phyloP scores from a whole-genome alignment of 2,329 filamentous ascomycete genomes.

The Trichoderma asperellum region DNA sequence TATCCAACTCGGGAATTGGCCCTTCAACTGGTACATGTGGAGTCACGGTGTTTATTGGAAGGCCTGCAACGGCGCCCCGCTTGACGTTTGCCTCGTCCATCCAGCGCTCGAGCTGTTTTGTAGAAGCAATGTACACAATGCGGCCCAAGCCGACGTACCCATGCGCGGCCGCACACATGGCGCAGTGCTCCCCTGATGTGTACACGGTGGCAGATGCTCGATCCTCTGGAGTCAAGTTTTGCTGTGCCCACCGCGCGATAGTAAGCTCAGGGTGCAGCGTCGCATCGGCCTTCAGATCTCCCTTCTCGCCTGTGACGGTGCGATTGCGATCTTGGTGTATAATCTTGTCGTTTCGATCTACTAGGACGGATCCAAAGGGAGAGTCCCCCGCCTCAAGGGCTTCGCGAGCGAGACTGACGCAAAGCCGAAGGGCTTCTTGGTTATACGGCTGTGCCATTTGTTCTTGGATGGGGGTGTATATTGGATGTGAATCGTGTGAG shows the following conservation, averaged over 20 bases:
- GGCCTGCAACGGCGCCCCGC: slow-evolving; percentile 32
- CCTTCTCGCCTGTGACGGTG: slow-evolving; percentile 37
- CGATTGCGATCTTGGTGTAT: slow-evolving; percentile 44
- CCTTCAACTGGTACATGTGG: slow-evolving; percentile 38
- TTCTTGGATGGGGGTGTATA: not conserved
- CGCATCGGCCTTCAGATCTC: slow-evolving; percentile 37
- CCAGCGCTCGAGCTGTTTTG: slow-evolving; percentile 39
- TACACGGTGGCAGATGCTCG: slow-evolving; percentile 46
- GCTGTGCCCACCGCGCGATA: slow-evolving; percentile 45
- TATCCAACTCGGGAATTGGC: slow-evolving; percentile 37
- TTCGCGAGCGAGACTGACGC: slow-evolving; percentile 37
- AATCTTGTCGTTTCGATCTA: slow-evolving; percentile 36
- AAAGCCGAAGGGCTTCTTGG: slow-evolving; percentile 14
- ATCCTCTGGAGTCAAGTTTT: slow-evolving; percentile 42
- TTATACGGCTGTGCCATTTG: slow-evolving; percentile 10
- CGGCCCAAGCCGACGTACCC: slow-evolving; percentile 42
- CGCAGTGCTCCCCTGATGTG: slow-evolving; percentile 45
- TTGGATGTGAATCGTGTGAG: not conserved
- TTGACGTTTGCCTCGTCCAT: slow-evolving; percentile 36
- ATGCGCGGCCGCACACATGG: slow-evolving; percentile 45
- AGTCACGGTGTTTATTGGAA: slow-evolving; percentile 40
- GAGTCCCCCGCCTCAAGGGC: slow-evolving; percentile 44
- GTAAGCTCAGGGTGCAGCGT: slow-evolving; percentile 45
- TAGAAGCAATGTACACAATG: slow-evolving; percentile 42
- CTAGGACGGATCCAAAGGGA: slow-evolving; percentile 45